A percentile compares a stretch with the other conserved stretches of the same genome.
Conservation (phyloP, 2,329 filamentous ascomycete species). For the Trichophaea hybrida region DNA sequence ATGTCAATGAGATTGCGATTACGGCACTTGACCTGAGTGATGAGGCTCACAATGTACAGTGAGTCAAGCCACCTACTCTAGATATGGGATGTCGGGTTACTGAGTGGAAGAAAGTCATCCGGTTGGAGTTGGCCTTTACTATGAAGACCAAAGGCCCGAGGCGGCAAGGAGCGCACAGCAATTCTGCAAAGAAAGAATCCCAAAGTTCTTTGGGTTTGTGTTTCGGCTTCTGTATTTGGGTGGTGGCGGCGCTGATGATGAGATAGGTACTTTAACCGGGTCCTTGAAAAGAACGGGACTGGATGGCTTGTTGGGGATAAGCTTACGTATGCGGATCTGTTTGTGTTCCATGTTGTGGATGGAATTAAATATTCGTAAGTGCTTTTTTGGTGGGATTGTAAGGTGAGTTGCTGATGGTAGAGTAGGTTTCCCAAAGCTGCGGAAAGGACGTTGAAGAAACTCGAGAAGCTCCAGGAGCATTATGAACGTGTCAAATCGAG, state of each 20-base stretch:
- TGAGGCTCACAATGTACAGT: conserved; percentile 58
- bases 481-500: conserved; percentile 48
- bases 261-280: conserved; percentile 48
- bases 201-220: conserved; percentile 46
- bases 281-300: conserved; percentile 44
- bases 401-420: background rate
- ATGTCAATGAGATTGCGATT: conserved; percentile 47
- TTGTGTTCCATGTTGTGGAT: conserved; percentile 55
- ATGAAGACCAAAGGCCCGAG: conserved; percentile 62
- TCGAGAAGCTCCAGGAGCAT: conserved; percentile 47
- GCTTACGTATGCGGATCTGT: conserved; percentile 58
- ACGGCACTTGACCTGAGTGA: conserved; percentile 59
- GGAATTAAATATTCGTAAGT: conserved; percentile 55
- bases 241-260: no score
- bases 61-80: background rate
- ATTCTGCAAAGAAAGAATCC: conserved; percentile 48
- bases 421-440: conserved; percentile 2
- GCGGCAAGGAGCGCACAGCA: conserved; percentile 43
- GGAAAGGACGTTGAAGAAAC: conserved; percentile 34
- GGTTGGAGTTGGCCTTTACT: conserved; percentile 44
- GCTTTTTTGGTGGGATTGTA: conserved; percentile 42
- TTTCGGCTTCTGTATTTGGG: no score
- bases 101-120: conserved; percentile 39
- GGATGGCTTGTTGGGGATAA: conserved; percentile 51
- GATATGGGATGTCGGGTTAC: background rate